Conservation (phyloP, 768 basidiomycete genomes). For the Termitomyces eurrhizus region DNA sequence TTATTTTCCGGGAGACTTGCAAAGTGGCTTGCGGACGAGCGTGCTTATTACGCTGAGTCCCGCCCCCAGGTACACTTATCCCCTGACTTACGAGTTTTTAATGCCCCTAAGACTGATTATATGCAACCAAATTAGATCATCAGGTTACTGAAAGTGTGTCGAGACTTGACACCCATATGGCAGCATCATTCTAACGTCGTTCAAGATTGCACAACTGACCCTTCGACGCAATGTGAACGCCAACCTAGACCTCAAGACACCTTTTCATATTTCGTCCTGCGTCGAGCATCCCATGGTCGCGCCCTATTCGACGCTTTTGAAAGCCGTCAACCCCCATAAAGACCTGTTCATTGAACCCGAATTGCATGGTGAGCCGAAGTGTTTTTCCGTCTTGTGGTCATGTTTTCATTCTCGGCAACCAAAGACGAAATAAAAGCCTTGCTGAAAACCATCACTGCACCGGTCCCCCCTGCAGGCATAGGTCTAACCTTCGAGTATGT, state of each 20-base stretch:
- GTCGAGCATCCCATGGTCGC: slow-evolving; percentile 27
- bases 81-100: neutral
- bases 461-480: neutral
- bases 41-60: slow-evolving; percentile 50
- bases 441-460: slow-evolving; percentile 10
- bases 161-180: neutral
- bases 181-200: neutral
- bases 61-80: slow-evolving; percentile 38
- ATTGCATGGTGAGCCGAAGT: slow-evolving; percentile 24
- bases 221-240: slow-evolving; percentile 27
- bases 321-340: slow-evolving; percentile 25
- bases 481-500: slow-evolving; percentile 11
- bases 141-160: slow-evolving; percentile 40
- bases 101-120: neutral
- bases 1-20: slow-evolving; percentile 33
- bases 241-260: slow-evolving; percentile 13
- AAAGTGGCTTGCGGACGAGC: slow-evolving; percentile 40
- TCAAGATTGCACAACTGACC: slow-evolving; percentile 35
- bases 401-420: neutral
- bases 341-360: slow-evolving; percentile 31
- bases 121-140: slow-evolving; percentile 36
- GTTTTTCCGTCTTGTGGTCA: neutral
- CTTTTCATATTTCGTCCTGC: slow-evolving; percentile 28
- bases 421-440: slow-evolving; percentile 11
- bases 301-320: slow-evolving; percentile 32